These are phyloP conservation scores for Yamadazyma pseudoaaseri DNA, from an alignment of 1,139 yeast species.

Conservation along the genomic window DNA sequence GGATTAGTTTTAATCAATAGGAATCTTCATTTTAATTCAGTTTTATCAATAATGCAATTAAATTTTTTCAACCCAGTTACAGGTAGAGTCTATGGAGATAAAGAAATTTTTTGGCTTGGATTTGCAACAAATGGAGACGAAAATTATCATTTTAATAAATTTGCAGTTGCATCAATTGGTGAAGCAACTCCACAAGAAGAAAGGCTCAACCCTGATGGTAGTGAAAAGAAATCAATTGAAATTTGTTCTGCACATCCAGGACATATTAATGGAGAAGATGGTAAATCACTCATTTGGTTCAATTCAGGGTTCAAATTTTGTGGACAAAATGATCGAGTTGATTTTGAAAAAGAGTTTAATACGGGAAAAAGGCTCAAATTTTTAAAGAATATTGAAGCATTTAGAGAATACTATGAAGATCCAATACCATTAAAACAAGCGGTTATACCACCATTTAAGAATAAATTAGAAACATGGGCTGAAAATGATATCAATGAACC, in stretches of 20 bases:
- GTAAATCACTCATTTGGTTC: conserved; percentile 30
- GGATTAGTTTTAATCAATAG: conserved; percentile 31
- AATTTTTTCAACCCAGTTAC: conserved; percentile 25
- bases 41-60: conserved; percentile 29
- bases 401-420: conserved; percentile 22
- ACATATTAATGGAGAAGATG: conserved; percentile 33
- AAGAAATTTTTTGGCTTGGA: conserved; percentile 36
- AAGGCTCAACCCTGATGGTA: conserved; percentile 20
- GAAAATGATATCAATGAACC: conserved; percentile 29
- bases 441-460: conserved; percentile 30
- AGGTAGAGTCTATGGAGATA: conserved; percentile 31
- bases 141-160: conserved; percentile 27
- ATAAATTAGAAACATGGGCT: conserved; percentile 22
- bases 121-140: conserved; percentile 35
- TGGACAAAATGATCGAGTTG: conserved; percentile 24
- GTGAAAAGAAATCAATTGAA: conserved; percentile 24
- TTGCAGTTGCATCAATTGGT: conserved; percentile 31
- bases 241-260: conserved; percentile 48
- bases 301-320: conserved; percentile 35
- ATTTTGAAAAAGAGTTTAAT: conserved; percentile 25
- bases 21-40: conserved; percentile 26
- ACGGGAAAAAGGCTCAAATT: conserved; percentile 19
- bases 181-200: conserved; percentile 22
- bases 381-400: conserved; percentile 16
- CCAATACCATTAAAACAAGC: conserved; percentile 26